phyloP scores from a whole-genome alignment of 1,139 yeast species.

The Magnusiomyces tetraspermus region DNA sequence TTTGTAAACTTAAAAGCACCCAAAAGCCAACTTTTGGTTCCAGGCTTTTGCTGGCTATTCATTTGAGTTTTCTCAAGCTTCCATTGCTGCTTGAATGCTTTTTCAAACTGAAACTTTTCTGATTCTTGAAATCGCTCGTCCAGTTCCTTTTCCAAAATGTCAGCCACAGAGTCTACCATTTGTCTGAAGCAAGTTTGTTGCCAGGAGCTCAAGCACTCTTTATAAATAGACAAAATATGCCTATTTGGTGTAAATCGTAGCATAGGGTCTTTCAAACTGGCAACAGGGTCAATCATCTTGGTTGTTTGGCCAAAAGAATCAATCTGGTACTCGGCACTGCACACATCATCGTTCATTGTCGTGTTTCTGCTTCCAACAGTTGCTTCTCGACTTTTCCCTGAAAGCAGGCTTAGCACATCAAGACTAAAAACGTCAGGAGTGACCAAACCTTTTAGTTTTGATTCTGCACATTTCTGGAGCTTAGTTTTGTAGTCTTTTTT shows the following conservation, averaged over 20 bases:
- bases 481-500: no score
- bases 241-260: not conserved
- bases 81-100: not conserved
- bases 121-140: not conserved
- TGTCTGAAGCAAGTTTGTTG: not conserved
- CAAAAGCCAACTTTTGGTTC: no score
- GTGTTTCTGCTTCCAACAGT: not conserved
- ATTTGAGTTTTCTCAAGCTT: not conserved
- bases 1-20: no score
- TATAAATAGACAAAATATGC: no score
- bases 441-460: not conserved
- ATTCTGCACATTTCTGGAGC: not conserved
- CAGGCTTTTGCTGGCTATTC: no score
- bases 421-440: not conserved
- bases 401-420: not conserved
- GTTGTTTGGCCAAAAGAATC: no score
- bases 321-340: no score
- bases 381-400: not conserved
- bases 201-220: not conserved
- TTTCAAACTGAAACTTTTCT: not conserved
- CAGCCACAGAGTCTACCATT: not conserved
- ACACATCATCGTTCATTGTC: not conserved
- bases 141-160: not conserved
- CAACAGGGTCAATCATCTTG: no score
- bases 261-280: not conserved